Evolutionary conservation across 2,329 filamentous ascomycete species (phyloP), one percentile per base, ranked within the genome.

Genomic region (Penicillium sp.): DNA sequence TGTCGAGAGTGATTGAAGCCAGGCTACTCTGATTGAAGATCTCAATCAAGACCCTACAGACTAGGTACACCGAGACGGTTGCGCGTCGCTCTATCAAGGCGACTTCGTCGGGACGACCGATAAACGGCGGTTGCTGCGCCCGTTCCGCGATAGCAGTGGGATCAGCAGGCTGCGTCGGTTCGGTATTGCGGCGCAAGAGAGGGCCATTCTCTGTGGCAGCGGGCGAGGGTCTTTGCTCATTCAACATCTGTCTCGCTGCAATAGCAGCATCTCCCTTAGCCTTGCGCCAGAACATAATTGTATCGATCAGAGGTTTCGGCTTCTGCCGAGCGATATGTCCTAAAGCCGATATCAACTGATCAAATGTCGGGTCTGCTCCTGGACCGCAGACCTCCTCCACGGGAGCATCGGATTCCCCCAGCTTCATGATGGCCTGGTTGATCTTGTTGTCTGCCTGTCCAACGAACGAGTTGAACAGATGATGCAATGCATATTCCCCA

Each of bases 201-300:
- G 75, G 54, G 5, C 63, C 60, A 22, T 75, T 34, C 69, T 77
- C 51, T 50, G 64, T 7, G 69, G 71, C 19, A 12, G 34, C 5
- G 65, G 58, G 52, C 39, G 65, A 69, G 31, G 58, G 51, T 60
- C 65, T 53, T 12, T 63, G 66, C 47, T 61, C 58, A 35, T 54
- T 63, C 21, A 58, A 57, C 51, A 61, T 61, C 42, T 74, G 72
- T 45, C 74, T 73, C 26, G 85, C 84, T 55, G 84, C 80, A 59
- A 81, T 84, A 26, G 90, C 89, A 21, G 85, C 83, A 69, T 97
- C 91, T 57, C 89, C 95, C 73, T 97, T 97, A 57, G 82, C 87
- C 69, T 96, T 97, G 49, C 93, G 83, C 93, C 93, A 98, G 29
- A 95, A 79, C 88, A 98, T 98, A 68, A 98, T 89, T 19, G 88